phyloP scores from a whole-genome alignment of 179 eudicot species.

The Nepenthes alata region DNA sequence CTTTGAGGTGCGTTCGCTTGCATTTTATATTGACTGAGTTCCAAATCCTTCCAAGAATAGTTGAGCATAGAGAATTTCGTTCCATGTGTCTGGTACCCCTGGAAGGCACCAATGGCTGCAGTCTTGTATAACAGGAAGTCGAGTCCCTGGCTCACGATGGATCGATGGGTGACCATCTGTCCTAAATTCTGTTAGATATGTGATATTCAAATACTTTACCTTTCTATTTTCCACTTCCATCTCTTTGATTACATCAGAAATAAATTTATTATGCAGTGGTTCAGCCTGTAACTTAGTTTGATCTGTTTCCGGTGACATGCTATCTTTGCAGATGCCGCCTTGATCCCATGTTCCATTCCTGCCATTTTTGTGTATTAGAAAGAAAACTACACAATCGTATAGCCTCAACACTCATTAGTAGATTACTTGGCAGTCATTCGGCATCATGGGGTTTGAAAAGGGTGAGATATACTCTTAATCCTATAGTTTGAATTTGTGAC shows the following conservation, averaged over 20 bases:
- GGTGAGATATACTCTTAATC: no score
- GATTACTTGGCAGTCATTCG: neutral
- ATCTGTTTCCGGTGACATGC: conserved; percentile 37
- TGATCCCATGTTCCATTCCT: conserved; percentile 63
- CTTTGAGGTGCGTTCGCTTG: neutral
- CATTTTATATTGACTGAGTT: conserved; percentile 12
- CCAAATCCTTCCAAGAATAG: conserved; percentile 29
- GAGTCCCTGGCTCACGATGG: conserved; percentile 58
- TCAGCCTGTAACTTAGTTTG: conserved; percentile 23
- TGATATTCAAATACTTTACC: conserved; percentile 34
- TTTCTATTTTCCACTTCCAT: conserved; percentile 24
- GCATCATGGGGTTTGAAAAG: neutral
- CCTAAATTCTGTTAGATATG: conserved; percentile 52
- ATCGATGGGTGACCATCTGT: conserved; percentile 70
- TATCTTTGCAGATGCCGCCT: conserved; percentile 54
- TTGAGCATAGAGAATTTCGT: conserved; percentile 39
- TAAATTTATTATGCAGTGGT: conserved; percentile 28
- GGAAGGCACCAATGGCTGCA: conserved; percentile 88
- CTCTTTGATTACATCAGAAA: conserved; percentile 24
- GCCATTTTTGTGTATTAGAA: conserved; percentile 7
- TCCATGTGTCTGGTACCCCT: conserved; percentile 66
- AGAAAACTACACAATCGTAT: neutral
- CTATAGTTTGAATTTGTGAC: no score
- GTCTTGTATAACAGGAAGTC: conserved; percentile 34
- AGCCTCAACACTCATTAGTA: neutral